Conservation (phyloP, 1,139 yeast genomes). For the Debaryomycetaceae sp. region DNA sequence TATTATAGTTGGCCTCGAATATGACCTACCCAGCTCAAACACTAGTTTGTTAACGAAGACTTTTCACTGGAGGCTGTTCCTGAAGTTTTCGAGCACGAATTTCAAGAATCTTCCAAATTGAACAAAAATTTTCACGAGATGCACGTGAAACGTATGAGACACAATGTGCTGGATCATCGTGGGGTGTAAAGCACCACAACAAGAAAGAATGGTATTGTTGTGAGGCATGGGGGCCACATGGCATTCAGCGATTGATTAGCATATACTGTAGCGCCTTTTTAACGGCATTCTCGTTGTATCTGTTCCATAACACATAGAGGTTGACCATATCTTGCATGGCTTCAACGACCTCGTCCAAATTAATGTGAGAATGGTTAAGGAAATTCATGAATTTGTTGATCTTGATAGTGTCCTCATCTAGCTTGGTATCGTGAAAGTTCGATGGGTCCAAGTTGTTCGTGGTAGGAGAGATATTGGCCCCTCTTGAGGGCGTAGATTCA, state of each 20-base stretch:
- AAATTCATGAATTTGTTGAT: slow-evolving; percentile 58
- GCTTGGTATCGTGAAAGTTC: slow-evolving; percentile 25
- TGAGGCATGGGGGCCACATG: not conserved
- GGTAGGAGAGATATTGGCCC: not conserved
- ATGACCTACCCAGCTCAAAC: not conserved
- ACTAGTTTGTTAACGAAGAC: not conserved
- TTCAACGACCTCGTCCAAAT: slow-evolving; percentile 71
- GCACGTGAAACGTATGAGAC: not conserved
- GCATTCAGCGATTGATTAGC: slow-evolving; percentile 29
- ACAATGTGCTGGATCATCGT: not conserved
- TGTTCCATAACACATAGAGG: slow-evolving; percentile 79
- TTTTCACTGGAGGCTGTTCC: not conserved
- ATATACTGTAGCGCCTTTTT: slow-evolving; percentile 41
- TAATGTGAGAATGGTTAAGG: slow-evolving; percentile 71
- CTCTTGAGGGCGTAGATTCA: slow-evolving; percentile 1
- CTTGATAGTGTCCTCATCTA: slow-evolving; percentile 41
- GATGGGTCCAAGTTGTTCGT: slow-evolving; percentile 11
- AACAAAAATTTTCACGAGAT: not conserved
- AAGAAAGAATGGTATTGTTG: not conserved
- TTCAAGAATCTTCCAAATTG: not conserved
- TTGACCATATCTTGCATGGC: slow-evolving; percentile 79
- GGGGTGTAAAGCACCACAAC: not conserved
- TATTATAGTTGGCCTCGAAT: not conserved
- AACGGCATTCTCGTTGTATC: slow-evolving; percentile 61
- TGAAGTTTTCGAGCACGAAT: not conserved